Base-by-base conservation (phyloP, 2,329 filamentous ascomycete genomes). In the Stagonosporopsis cucurbitacearum region DNA sequence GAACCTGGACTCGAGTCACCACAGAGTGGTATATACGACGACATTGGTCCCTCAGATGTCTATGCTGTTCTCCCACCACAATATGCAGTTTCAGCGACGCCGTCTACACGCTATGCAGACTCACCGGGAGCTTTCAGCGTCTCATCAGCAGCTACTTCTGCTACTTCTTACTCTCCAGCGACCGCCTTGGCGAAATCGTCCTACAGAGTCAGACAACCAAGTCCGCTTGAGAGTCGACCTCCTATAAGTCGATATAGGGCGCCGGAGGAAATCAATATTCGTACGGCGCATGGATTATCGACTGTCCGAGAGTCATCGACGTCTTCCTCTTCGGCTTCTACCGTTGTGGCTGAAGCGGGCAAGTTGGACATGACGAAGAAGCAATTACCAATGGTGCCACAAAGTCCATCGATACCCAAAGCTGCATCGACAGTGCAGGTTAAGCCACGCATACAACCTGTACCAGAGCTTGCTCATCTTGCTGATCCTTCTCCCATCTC, bases 91-190 rank as follows among this genome's bases (percentile, higher is more conserved):
- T 91, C 89, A 58, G 85, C 81, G 22, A 92, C 88, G 55, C 88
- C 89, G 33, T 92, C 89, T 4, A 92, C 90, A 1, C 81, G 87
- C 58, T 92, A 89, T 66, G 91, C 88, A 1, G 89, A 86, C 52
- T 92, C 90, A 1, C 86, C 88, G 11, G 85, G 88, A 2, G 78
- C 86, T 5, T 92, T 91, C 74, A 92, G 89, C 69, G 83, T 89
- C 59, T 88, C 90, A 56, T 92, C 89, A 0, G 92, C 90, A 3
- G 90, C 90, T 6, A 92, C 89, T 4, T 92, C 90, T 9, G 87
- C 90, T 60, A 89, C 87, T 7, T 92, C 90, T 1, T 88, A 89
- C 65, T 92, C 89, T 15, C 88, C 90, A 3, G 83, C 85, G 3
- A 73, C 88, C 4, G 75, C 85, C 72, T 58, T 80, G 70, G 63